phyloP scores from a whole-genome alignment of 441 rosid genomes.

The Croton setiger region DNA sequence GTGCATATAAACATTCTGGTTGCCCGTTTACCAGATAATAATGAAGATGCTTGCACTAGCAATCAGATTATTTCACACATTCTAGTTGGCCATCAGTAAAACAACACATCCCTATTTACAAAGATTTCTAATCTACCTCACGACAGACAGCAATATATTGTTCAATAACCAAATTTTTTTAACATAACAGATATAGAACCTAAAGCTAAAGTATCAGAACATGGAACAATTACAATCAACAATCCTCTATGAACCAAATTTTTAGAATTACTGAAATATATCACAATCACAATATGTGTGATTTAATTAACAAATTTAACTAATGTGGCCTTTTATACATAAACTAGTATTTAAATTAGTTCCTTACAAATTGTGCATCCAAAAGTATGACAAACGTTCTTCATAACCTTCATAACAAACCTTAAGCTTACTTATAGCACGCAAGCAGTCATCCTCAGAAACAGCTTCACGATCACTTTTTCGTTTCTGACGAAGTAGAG shows the following conservation, averaged over 20 bases:
- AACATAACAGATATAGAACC: not conserved
- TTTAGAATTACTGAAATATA: not conserved
- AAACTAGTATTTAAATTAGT: conserved; percentile 4
- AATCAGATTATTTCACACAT: not conserved
- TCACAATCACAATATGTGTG: not conserved
- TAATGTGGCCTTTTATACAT: not conserved
- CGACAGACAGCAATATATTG: not conserved
- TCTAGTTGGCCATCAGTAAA: not conserved
- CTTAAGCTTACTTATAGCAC: conserved; percentile 92
- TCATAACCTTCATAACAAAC: conserved; percentile 27
- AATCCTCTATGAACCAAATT: not conserved
- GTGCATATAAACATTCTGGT: not conserved
- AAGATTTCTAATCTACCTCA: not conserved
- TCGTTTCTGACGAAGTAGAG: conserved; percentile 64
- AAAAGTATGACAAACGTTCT: not conserved
- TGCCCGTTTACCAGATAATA: not conserved
- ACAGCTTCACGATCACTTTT: conserved; percentile 78
- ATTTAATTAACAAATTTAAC: not conserved
- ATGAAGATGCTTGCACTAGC: not conserved
- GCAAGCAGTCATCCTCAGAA: conserved; percentile 96
- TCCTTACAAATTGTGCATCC: not conserved
- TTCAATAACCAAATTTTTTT: not conserved
- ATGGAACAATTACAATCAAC: not conserved
- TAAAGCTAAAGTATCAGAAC: not conserved
- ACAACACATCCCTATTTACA: not conserved